Evolutionary conservation across 768 basidiomycete species (phyloP).

Genomic region (Auriscalpium orientale): DNA sequence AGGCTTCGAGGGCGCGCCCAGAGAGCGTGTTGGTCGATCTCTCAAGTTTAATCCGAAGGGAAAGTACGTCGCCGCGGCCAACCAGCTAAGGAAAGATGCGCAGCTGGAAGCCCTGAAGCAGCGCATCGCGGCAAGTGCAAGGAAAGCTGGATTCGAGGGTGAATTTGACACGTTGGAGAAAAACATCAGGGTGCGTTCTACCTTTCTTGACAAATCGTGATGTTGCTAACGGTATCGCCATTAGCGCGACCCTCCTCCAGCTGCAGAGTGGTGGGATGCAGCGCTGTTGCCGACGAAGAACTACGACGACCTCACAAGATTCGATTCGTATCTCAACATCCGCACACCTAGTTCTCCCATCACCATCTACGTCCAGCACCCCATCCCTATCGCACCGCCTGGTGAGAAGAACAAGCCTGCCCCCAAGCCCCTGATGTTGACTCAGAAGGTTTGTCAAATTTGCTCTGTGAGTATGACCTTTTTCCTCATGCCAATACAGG

Average conservation of each 20-base stretch:
- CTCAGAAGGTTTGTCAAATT: constrained; percentile 58
- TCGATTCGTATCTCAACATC: constrained; percentile 56
- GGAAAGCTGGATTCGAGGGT: constrained; percentile 90
- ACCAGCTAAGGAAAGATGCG: constrained; percentile 62
- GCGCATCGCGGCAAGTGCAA: constrained; percentile 85
- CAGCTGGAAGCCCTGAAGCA: constrained; percentile 89
- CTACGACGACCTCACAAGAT: constrained; percentile 61
- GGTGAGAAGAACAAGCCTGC: constrained; percentile 73
- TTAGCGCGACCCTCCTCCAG: constrained; percentile 80
- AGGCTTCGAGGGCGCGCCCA: constrained; percentile 67
- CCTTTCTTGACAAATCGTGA: background rate
- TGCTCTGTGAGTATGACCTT: too few species aligned
- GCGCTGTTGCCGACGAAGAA: constrained; percentile 71
- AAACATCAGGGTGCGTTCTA: constrained; percentile 62
- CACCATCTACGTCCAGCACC: constrained; percentile 90
- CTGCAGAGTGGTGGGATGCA: constrained; percentile 96
- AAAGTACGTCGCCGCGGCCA: constrained; percentile 73
- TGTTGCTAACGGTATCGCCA: background rate
- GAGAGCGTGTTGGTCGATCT: constrained; percentile 57
- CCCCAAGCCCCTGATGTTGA: constrained; percentile 86
- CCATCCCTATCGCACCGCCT: constrained; percentile 90
- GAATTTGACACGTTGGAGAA: constrained; percentile 90
- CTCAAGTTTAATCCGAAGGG: constrained; percentile 92
- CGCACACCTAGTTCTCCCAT: constrained; percentile 66
- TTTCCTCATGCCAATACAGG: constrained; percentile 30